Percentiles rank a stretch among this genome's conserved stretches.
phyloP scores from a whole-genome alignment of 192 early-diverging fungal species.

The Rhizophlyctis rosea region DNA sequence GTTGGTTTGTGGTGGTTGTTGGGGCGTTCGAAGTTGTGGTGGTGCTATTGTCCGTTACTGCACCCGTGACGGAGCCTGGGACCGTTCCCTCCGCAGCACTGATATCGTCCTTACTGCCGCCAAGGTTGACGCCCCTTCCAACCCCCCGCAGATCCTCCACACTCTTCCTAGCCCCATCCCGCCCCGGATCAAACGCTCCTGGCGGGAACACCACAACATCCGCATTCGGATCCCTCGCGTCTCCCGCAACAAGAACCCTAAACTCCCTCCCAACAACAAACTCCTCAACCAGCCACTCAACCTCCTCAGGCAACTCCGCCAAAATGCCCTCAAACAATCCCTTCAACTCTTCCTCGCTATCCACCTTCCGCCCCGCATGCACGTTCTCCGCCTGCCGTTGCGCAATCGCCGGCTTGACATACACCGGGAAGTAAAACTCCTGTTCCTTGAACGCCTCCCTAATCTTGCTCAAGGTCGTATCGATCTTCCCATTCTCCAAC shows the following conservation, averaged over 20 bases:
- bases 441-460: background rate
- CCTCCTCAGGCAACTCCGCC: conserved; percentile 13
- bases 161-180: too few species aligned
- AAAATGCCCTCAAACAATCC: background rate
- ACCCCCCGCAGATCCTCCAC: too few species aligned
- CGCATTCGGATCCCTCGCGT: conserved; percentile 31
- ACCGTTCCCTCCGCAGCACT: too few species aligned
- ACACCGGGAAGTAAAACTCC: conserved; percentile 25
- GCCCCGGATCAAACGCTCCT: conserved; percentile 1
- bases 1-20: too few species aligned
- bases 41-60: too few species aligned
- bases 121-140: too few species aligned
- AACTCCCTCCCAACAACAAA: conserved; percentile 25
- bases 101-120: too few species aligned
- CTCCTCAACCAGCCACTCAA: conserved; percentile 29
- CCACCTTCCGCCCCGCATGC: conserved; percentile 14
- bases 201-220: conserved; percentile 34
- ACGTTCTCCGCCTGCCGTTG: conserved; percentile 7
- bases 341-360: conserved; percentile 15
- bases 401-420: conserved; percentile 23
- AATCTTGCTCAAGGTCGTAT: background rate
- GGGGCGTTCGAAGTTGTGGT: too few species aligned
- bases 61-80: too few species aligned
- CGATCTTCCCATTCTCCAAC: background rate
- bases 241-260: conserved; percentile 30